A percentile compares a stretch with the other conserved stretches of the same genome.
phyloP scores from a whole-genome alignment of 192 early-diverging fungal species.

The Allomyces arbusculus region DNA sequence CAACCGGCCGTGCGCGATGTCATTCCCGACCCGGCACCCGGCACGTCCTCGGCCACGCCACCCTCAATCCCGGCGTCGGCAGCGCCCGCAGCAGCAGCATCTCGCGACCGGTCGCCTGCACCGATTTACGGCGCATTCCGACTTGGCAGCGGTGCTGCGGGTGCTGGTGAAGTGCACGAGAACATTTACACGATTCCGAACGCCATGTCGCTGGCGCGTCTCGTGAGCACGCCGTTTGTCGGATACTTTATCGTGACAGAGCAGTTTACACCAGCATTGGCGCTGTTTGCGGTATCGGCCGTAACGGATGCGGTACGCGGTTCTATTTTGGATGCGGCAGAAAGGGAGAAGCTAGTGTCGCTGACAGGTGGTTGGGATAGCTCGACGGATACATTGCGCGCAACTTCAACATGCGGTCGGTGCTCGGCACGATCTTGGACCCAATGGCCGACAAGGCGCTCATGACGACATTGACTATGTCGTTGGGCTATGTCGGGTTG shows the following conservation, averaged over 20 bases:
- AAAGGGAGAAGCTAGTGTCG: neutral
- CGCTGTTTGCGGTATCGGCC: slow-evolving; percentile 57
- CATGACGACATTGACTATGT: slow-evolving; percentile 73
- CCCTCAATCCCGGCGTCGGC: too few species aligned
- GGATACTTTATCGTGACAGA: slow-evolving; percentile 70
- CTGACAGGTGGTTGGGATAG: slow-evolving; percentile 2
- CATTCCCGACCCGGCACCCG: too few species aligned
- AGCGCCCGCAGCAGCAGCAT: too few species aligned
- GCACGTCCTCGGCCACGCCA: too few species aligned
- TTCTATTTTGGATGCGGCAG: neutral
- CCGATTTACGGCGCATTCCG: too few species aligned
- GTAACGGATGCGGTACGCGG: slow-evolving; percentile 54
- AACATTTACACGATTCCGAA: slow-evolving; percentile 86
- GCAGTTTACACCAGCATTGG: slow-evolving; percentile 45
- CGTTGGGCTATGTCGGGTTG: slow-evolving; percentile 43
- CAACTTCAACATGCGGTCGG: slow-evolving; percentile 61
- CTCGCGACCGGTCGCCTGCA: too few species aligned
- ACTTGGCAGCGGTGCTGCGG: too few species aligned
- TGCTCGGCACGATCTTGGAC: slow-evolving; percentile 74
- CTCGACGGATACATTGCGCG: slow-evolving; percentile 80
- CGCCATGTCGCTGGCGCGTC: slow-evolving; percentile 55
- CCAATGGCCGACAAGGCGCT: slow-evolving; percentile 83
- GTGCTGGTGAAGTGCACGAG: slow-evolving; percentile 18
- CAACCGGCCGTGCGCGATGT: too few species aligned
- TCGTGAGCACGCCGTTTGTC: slow-evolving; percentile 63